Base-by-base conservation (phyloP, 148 eudicot genomes). In the Rhododendron kiyosumense region DNA sequence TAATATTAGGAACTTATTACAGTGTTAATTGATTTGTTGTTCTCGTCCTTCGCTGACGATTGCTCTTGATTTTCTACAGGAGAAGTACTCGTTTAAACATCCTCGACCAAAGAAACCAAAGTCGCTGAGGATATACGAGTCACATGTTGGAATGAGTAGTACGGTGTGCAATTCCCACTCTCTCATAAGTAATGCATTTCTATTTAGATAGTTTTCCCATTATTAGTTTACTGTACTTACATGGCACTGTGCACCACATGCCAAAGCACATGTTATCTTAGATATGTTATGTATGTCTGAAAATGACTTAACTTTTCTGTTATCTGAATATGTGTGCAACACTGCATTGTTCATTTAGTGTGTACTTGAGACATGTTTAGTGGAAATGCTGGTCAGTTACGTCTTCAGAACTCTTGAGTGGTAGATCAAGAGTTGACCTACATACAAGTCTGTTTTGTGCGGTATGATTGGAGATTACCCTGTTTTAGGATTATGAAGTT, bases 101-200 rank as follows among this genome's bases (percentile, higher is more conserved):
- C 94, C 97, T 85, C 96, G 92, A 88, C 99, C 99, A 86, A 86
- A 89, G 92, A 94, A 90, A 88, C 99, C 99, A 86, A 84, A 94
- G 81, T 97, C 99, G 41, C 92, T 97, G 13, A 90, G 99, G 90
- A 95, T 97, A 84, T 97, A 97, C 74, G 99, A 95, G 90, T 85
- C 95, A 38, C 99, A 97, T 87, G 90, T 97, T 83, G 99, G 99
- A 91, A 97, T 97, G 99, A 97, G 99, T 91, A 97, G 98, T 83
- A 92, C 90, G 98, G 98, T 97, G 85, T 71, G 95, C 79, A 89
- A 78, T 86, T 85, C 81, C 85, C 83, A n/a, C 76, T 54, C 89
- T 89, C 81, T 89, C 81, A 82, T 80, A 85, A 69, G 71, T 82
- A 38, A 80, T 84, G 78, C 69, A 63, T 28, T 54, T 43, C 8